phyloP scores from a whole-genome alignment of 106 monocot species.

The Dactylorhiza incarnata region DNA sequence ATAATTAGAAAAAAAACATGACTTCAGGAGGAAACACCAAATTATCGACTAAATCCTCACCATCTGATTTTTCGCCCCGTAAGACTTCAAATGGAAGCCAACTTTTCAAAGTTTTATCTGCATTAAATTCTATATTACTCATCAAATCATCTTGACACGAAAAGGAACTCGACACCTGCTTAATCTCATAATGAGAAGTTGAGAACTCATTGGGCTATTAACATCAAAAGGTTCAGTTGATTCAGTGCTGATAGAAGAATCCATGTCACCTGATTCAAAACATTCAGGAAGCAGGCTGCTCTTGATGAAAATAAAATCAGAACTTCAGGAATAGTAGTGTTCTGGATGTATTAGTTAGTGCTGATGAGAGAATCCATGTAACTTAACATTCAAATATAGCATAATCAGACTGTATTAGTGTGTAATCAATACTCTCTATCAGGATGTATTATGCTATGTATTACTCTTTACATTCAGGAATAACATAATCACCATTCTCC shows the following conservation, averaged over 20 bases:
- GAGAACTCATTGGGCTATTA: not conserved
- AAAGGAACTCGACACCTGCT: slow-evolving; percentile 1
- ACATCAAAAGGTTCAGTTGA: not conserved
- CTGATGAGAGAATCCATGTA: too few relatives aligned
- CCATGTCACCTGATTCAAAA: not conserved
- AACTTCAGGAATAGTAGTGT: too few relatives aligned
- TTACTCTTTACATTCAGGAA: too few relatives aligned
- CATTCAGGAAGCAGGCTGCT: not conserved
- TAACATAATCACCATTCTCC: too few relatives aligned
- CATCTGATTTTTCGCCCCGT: slow-evolving; percentile 16
- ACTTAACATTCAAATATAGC: too few relatives aligned
- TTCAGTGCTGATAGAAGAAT: not conserved
- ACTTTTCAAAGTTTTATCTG: slow-evolving; percentile 6
- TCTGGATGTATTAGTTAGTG: too few relatives aligned
- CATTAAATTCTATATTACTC: slow-evolving; percentile 16
- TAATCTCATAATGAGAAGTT: slow-evolving; percentile 14
- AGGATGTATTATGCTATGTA: too few relatives aligned
- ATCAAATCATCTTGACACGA: slow-evolving; percentile 10
- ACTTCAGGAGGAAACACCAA: slow-evolving; percentile 17
- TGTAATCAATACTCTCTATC: too few relatives aligned
- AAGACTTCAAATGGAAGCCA: slow-evolving; percentile 24
- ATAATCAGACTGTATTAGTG: too few relatives aligned
- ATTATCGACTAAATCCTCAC: not conserved
- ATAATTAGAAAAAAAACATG: too few relatives aligned
- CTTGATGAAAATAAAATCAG: not conserved